A percentile compares a stretch with the other conserved stretches of the same genome.
Evolutionary conservation across 2,329 filamentous ascomycete species (phyloP).

Genomic region (Phyllosticta paracitricarpa): DNA sequence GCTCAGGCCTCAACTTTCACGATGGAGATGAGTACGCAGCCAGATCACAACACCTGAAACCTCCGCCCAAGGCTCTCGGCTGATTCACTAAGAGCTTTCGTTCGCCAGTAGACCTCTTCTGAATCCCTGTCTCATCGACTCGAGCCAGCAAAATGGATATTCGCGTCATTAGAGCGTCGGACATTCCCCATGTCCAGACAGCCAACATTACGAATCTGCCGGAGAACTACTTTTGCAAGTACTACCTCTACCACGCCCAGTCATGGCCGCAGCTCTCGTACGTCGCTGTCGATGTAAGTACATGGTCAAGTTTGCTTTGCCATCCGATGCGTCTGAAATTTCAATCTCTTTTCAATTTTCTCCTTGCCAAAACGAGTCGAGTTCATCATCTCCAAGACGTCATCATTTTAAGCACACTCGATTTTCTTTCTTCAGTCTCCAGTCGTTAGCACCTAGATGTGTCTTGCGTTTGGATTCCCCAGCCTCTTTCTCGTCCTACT

Average conservation of each 20-base stretch:
- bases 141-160: constrained; percentile 61
- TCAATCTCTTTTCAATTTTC: not conserved
- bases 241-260: constrained; percentile 97
- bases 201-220: constrained; percentile 98
- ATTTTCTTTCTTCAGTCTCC: not conserved
- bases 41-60: not conserved
- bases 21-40: not conserved
- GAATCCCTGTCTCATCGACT: not conserved
- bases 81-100: not conserved
- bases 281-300: constrained; percentile 72
- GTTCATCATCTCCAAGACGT: not conserved
- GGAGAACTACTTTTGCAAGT: constrained; percentile 99
- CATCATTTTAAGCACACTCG: not conserved
- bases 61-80: not conserved
- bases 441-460: not conserved
- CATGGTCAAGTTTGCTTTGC: not conserved
- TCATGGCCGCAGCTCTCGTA: constrained; percentile 97
- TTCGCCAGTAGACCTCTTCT: not conserved
- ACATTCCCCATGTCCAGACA: constrained; percentile 89
- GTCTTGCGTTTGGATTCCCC: not conserved
- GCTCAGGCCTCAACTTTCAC: not conserved
- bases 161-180: constrained; percentile 69
- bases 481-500: not conserved
- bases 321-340: not conserved
- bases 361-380: not conserved